These are phyloP conservation scores for Balansia obtecta DNA, from an alignment of 2,329 filamentous ascomycete species.

Conservation along the genomic window DNA sequence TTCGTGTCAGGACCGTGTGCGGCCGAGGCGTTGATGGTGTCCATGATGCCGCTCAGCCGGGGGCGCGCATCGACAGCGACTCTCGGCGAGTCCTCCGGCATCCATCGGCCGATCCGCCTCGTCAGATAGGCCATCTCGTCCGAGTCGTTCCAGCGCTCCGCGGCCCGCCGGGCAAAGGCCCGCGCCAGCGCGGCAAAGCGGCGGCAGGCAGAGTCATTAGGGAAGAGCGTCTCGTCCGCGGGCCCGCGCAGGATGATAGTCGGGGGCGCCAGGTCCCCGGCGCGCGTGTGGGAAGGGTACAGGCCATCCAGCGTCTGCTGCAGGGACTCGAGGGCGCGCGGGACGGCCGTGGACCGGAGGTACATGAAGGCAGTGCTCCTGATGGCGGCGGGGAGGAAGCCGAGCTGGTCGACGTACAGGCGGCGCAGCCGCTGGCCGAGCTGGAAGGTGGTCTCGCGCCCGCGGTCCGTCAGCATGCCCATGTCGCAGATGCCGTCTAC, in stretches of 20 bases:
- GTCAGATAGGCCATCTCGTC: slow-evolving; percentile 78
- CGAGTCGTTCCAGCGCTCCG: slow-evolving; percentile 60
- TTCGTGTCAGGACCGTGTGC: slow-evolving; percentile 66
- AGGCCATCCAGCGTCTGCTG: slow-evolving; percentile 66
- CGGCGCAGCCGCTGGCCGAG: slow-evolving; percentile 55
- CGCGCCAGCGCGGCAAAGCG: slow-evolving; percentile 58
- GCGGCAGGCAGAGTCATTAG: slow-evolving; percentile 63
- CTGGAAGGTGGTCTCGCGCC: slow-evolving; percentile 57
- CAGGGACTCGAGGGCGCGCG: slow-evolving; percentile 63
- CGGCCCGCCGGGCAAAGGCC: slow-evolving; percentile 60
- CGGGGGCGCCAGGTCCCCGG: slow-evolving; percentile 40
- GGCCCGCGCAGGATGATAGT: slow-evolving; percentile 53
- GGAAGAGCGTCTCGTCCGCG: slow-evolving; percentile 66
- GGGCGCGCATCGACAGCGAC: slow-evolving; percentile 79
- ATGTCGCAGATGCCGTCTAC: slow-evolving; percentile 73
- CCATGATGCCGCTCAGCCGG: slow-evolving; percentile 80
- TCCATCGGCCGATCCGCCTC: slow-evolving; percentile 67
- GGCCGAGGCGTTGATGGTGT: slow-evolving; percentile 79
- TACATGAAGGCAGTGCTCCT: slow-evolving; percentile 51
- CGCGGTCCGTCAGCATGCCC: slow-evolving; percentile 64
- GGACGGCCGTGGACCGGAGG: slow-evolving; percentile 61
- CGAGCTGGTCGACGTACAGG: slow-evolving; percentile 64
- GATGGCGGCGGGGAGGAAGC: slow-evolving; percentile 53
- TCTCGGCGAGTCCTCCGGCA: slow-evolving; percentile 55
- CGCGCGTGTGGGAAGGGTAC: slow-evolving; percentile 46